Evolutionary conservation across 1,139 yeast genomes (phyloP).

Genomic region (Hemisphaericaspora subhashii): DNA sequence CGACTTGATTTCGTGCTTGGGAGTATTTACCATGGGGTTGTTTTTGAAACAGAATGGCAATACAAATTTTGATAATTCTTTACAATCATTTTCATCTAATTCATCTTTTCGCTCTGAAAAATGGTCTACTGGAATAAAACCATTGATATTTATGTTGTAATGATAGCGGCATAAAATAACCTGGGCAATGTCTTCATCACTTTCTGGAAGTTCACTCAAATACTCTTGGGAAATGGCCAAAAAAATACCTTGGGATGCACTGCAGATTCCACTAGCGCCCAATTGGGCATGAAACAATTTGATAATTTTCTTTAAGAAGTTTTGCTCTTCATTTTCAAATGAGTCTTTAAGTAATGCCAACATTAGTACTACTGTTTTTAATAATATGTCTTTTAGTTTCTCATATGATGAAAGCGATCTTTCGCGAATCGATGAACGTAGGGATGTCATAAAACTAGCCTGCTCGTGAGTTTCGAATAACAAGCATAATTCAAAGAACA

Average conservation of each 20-base stretch:
- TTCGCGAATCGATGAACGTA: constrained; percentile 28
- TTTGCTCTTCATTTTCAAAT: constrained; percentile 1
- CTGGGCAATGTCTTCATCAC: constrained; percentile 67
- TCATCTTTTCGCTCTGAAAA: constrained; percentile 46
- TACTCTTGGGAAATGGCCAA: constrained; percentile 60
- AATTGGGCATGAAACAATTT: constrained; percentile 62
- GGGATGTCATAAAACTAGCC: constrained; percentile 40
- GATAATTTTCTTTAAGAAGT: constrained; percentile 7
- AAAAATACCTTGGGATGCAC: constrained; percentile 60
- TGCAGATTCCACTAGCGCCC: constrained; percentile 72
- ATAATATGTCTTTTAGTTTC: constrained; percentile 52
- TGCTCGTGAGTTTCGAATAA: constrained; percentile 51
- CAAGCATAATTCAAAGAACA: constrained; percentile 42
- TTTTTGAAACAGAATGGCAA: constrained; percentile 60
- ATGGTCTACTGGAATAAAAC: constrained; percentile 65
- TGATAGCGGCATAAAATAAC: constrained; percentile 78
- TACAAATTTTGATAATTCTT: constrained; percentile 58
- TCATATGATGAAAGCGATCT: constrained; percentile 33
- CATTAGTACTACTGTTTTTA: constrained; percentile 12
- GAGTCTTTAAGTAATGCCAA: constrained; percentile 8
- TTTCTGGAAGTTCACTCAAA: constrained; percentile 37
- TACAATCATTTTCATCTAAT: constrained; percentile 46
- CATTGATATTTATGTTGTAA: constrained; percentile 57
- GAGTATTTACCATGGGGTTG: constrained; percentile 57
- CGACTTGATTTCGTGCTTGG: constrained; percentile 68